phyloP scores from a whole-genome alignment of 78 protist species.

The Dictyostelium purpureum region DNA sequence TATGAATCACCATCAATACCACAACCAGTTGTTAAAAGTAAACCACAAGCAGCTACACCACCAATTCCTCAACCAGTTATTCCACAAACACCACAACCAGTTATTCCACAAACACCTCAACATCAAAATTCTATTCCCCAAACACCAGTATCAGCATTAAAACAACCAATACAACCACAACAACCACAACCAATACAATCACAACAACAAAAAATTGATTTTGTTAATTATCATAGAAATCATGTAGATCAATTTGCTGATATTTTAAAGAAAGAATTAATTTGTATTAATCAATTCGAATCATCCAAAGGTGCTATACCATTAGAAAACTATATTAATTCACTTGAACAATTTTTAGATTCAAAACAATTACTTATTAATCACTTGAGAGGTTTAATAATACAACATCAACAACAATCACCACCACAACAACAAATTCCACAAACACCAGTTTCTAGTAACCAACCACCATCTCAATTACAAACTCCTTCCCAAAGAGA shows the following conservation, averaged over 20 bases:
- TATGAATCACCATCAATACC: not conserved
- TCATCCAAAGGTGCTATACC: constrained; percentile 15
- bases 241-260: constrained; percentile 69
- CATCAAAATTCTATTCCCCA: not conserved
- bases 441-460: constrained; percentile 18
- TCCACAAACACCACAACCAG: not conserved
- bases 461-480: constrained; percentile 5
- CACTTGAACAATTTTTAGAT: constrained; percentile 29
- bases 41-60: not conserved
- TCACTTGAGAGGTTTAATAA: constrained; percentile 7
- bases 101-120: not conserved
- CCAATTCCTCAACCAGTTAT: not conserved
- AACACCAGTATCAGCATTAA: not conserved
- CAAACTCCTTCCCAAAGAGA: constrained; percentile 49
- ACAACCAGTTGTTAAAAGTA: not conserved
- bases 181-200: not conserved
- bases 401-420: constrained; percentile 23
- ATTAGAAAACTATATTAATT: constrained; percentile 5
- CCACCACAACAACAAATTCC: constrained; percentile 3
- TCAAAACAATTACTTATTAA: constrained; percentile 45
- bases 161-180: not conserved
- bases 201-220: constrained; percentile 22
- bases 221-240: constrained; percentile 26
- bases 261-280: constrained; percentile 41
- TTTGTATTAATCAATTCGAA: constrained; percentile 44